Base-by-base conservation (phyloP, 1,139 yeast genomes). In the Pichia sp. region DNA sequence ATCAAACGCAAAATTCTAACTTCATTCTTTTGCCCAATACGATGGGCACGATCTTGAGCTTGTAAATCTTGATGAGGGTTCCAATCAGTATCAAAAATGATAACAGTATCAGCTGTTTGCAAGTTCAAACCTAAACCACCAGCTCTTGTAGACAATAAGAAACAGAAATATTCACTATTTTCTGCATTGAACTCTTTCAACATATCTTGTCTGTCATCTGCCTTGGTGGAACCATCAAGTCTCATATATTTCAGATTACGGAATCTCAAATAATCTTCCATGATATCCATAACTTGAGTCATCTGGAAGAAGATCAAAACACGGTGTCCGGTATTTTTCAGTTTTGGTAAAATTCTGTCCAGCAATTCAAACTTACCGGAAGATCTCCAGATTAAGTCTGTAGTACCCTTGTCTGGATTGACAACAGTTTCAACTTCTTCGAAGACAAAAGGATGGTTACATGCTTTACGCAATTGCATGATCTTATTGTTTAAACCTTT, bases 371-470 rank as follows among this genome's bases (percentile, higher is more conserved):
- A 85, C 66, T 87, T 87, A 60, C 95, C 95, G 34, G 71, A 62
- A 44, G 75, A 79, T 70, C 89, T 76, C 93, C 93, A 86, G 55
- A 86, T 84, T 55, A 77, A 72, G 60, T 83, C 86, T 62, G 85
- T 84, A 1, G 89, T 85, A 59, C 78, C 81, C 52, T 75, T 75
- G 0, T 78, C 70, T 19, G 98, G 96, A 65, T 91, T 89, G 49
- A 93, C 80, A 58, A 88, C 75, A 56, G 83, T 81, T 70, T 93
- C 99, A 46, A 93, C 96, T 60, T 90, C 98, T 66, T 88, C 96
- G 69, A 89, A 93, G 16, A 93, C 98, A 73, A 86, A 93, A 0
- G 99, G 99, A 74, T 93, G 99, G 67, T 93, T 93, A 74, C 98
- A 93, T 61, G 93, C 90, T 69, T 93, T 93, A 63, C 96, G 81